These are phyloP conservation scores for Pyrenopolyporus hunteri DNA, from an alignment of 495 filamentous ascomycete genomes.

Conservation along the genomic window DNA sequence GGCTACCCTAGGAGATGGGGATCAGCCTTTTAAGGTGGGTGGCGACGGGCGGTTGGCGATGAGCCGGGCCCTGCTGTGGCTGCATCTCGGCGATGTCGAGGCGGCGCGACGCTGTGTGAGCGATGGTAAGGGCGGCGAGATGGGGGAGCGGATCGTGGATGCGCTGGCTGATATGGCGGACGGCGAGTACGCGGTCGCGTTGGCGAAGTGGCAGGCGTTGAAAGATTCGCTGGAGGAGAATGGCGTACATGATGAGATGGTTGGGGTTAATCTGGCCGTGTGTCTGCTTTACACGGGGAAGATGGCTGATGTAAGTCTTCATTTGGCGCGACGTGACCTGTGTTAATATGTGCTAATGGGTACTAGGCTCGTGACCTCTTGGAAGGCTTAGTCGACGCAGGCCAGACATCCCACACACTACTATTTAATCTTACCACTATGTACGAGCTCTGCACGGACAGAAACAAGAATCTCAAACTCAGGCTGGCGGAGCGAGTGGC, in stretches of 20 bases:
- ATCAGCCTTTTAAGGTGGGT: conserved; percentile 60
- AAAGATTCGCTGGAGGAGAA: conserved; percentile 45
- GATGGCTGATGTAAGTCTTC: conserved; percentile 67
- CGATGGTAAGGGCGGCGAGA: conserved; percentile 31
- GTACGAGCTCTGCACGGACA: conserved; percentile 90
- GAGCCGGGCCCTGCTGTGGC: conserved; percentile 67
- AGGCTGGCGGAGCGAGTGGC: conserved; percentile 73
- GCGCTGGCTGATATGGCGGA: conserved; percentile 81
- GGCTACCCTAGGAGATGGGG: conserved; percentile 45
- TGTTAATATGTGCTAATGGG: conserved; percentile 27
- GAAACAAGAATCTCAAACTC: conserved; percentile 69
- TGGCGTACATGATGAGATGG: conserved; percentile 58
- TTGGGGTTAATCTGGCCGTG: conserved; percentile 80
- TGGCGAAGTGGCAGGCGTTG: conserved; percentile 66
- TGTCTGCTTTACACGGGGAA: conserved; percentile 79
- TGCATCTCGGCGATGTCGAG: conserved; percentile 77
- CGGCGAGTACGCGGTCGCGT: conserved; percentile 69
- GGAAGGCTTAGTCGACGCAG: conserved; percentile 64
- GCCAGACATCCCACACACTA: conserved; percentile 71
- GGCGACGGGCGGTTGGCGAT: conserved; percentile 46
- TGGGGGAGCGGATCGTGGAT: conserved; percentile 52
- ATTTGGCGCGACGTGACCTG: background rate
- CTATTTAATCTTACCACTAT: conserved; percentile 90
- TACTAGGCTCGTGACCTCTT: conserved; percentile 64
- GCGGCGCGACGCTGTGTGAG: conserved; percentile 63